Evolutionary conservation across 768 basidiomycete species (phyloP), one percentile per base, ranked within the genome.

Genomic region (Suillus subluteus): DNA sequence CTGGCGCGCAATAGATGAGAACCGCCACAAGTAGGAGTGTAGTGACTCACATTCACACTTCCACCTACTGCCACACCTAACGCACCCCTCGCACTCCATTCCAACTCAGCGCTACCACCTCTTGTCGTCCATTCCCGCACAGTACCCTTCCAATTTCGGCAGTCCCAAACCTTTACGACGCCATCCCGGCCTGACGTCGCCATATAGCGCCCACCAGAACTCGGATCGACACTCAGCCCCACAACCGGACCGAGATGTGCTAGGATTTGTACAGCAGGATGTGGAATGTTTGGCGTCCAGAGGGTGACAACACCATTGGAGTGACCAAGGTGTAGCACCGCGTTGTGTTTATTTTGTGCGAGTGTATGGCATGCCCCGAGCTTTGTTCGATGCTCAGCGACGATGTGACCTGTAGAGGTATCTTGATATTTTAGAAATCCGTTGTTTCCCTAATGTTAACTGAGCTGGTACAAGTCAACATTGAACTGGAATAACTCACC

Each of bases 381-480:
- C 73, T 94, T 95, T 11, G 96, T 97, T 30, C 94, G 89, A 76
- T 97, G 94, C 74, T 94, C 90, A 44, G 88, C 87, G 41, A 99
- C 82, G 46, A 98, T 83, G 64, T 88, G 84, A 15, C 98, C 98
- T 0, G 95, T 99, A 5, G 97, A 95, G 0, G 94, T 96, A 74
- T 99, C 98, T 80, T 97, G 95, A 79, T 98, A 99, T 80, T 96
- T 96, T 0, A 99, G 83, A 76, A 89, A 94, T 3, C 97, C 97
- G 16, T 94, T 82, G 73, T 96, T 92, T 8, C 95, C 94, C 94
- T 89, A 66, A 15, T 66, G 55, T 41, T 13, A 37, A 62, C 59
- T 56, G 58, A 37, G 30, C 18, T 62, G 11, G 40, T 52, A 11
- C 18, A 32, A 32, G 35, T 37, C 37, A 15, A 37, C 40, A 21